These are phyloP conservation scores for Exophiala sp. DNA, from an alignment of 2,329 filamentous ascomycete genomes.

Conservation along the genomic window DNA sequence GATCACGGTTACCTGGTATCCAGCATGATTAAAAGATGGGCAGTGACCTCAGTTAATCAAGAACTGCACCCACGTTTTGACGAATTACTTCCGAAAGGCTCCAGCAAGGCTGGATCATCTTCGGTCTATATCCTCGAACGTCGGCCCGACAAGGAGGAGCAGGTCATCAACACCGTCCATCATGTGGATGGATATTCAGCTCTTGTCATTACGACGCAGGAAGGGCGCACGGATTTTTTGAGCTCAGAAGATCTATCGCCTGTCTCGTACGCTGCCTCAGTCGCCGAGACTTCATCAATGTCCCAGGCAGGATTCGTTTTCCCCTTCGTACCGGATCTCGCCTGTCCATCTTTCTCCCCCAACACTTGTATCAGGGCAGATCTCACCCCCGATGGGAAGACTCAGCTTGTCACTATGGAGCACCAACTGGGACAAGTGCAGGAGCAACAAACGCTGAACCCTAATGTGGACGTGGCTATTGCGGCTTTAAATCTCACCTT, in stretches of 20 bases:
- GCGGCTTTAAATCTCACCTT: slow-evolving; percentile 55
- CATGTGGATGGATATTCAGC: slow-evolving; percentile 11
- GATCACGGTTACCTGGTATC: slow-evolving; percentile 59
- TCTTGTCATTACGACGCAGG: slow-evolving; percentile 28
- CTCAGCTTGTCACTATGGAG: slow-evolving; percentile 37
- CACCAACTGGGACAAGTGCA: slow-evolving; percentile 29
- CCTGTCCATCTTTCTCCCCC: slow-evolving; percentile 40
- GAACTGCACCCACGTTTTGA: slow-evolving; percentile 70
- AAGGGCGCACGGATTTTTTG: slow-evolving; percentile 50
- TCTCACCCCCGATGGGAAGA: slow-evolving; percentile 37
- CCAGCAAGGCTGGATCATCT: slow-evolving; percentile 2
- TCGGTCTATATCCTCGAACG: slow-evolving; percentile 11
- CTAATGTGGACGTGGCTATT: slow-evolving; percentile 49
- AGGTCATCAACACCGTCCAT: slow-evolving; percentile 11
- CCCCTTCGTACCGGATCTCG: slow-evolving; percentile 42
- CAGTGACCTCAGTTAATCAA: slow-evolving; percentile 61
- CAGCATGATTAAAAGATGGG: slow-evolving; percentile 78
- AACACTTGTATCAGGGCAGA: slow-evolving; percentile 39
- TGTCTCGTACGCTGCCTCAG: slow-evolving; percentile 17
- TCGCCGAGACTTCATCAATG: slow-evolving; percentile 37
- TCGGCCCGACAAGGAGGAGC: slow-evolving; percentile 22
- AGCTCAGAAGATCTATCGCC: slow-evolving; percentile 54
- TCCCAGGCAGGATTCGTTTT: slow-evolving; percentile 74
- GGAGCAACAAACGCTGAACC: slow-evolving; percentile 13
- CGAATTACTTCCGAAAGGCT: slow-evolving; percentile 48